Percentiles rank a stretch among this genome's conserved stretches.
Evolutionary conservation across 495 filamentous ascomycete genomes (phyloP).

Genomic region (Melanomma pulvis-pyrius): DNA sequence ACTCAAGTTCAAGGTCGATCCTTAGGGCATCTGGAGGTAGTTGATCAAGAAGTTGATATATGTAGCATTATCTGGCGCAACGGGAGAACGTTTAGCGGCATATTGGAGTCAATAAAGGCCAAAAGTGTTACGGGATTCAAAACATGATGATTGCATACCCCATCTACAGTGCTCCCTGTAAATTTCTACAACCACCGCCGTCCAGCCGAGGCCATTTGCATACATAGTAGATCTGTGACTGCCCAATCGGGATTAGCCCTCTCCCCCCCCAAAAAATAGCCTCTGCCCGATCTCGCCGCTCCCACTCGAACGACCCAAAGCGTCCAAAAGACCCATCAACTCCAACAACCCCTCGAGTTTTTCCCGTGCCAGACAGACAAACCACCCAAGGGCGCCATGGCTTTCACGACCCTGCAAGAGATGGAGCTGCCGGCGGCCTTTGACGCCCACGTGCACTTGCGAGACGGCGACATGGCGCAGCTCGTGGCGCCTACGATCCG

Average conservation of each 20-base stretch:
- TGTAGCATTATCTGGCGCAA: conserved; percentile 4
- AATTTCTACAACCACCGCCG: too few relatives aligned
- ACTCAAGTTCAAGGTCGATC: conserved; percentile 83
- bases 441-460: conserved; percentile 59
- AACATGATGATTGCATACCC: too few relatives aligned
- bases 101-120: neutral
- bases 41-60: neutral
- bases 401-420: conserved; percentile 18
- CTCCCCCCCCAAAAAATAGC: neutral
- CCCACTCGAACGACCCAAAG: neutral
- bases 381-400: conserved; percentile 16
- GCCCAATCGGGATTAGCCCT: neutral
- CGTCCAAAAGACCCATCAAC: neutral
- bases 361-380: neutral
- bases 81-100: neutral
- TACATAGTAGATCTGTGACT: too few relatives aligned
- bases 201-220: too few relatives aligned
- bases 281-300: neutral
- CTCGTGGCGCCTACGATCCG: conserved; percentile 77
- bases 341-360: neutral
- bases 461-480: conserved; percentile 80
- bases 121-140: neutral
- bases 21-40: conserved; percentile 39
- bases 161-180: too few relatives aligned
- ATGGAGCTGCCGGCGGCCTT: conserved; percentile 71